A percentile compares a stretch with the other conserved stretches of the same genome.
phyloP scores from a whole-genome alignment of 306 rosid genomes.

The Pyrus betulifolia region DNA sequence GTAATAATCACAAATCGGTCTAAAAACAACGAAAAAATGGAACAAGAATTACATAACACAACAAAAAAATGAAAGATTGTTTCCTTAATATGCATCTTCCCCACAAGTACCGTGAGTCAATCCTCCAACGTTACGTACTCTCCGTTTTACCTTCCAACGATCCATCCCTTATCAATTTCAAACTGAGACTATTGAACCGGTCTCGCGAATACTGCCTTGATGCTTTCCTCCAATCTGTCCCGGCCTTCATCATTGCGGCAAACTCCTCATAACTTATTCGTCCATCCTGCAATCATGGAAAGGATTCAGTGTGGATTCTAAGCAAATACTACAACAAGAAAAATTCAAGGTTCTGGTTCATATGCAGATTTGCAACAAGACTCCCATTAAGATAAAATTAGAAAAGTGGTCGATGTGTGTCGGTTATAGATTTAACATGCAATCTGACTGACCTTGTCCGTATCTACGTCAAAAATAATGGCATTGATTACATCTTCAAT shows the following conservation, averaged over 20 bases:
- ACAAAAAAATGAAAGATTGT: conserved; percentile 1
- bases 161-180: conserved; percentile 64
- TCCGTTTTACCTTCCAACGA: conserved; percentile 45
- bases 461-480: conserved; percentile 84
- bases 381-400: background rate
- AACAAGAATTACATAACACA: conserved; percentile 6
- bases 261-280: conserved; percentile 84
- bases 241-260: conserved; percentile 90
- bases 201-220: conserved; percentile 95
- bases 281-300: conserved; percentile 60
- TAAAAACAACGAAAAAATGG: background rate
- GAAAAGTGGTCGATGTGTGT: no score
- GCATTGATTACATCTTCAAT: conserved; percentile 70
- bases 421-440: background rate
- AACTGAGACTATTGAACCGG: conserved; percentile 72
- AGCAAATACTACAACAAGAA: background rate
- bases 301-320: background rate
- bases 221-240: conserved; percentile 98
- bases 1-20: conserved; percentile 22
- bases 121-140: conserved; percentile 18
- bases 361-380: background rate
- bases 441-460: conserved; percentile 67
- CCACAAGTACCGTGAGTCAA: conserved; percentile 3
- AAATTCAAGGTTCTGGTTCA: background rate
- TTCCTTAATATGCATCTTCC: conserved; percentile 21